Evolutionary conservation across 2,329 filamentous ascomycete species (phyloP).

Genomic region (Talaromyces sp.): DNA sequence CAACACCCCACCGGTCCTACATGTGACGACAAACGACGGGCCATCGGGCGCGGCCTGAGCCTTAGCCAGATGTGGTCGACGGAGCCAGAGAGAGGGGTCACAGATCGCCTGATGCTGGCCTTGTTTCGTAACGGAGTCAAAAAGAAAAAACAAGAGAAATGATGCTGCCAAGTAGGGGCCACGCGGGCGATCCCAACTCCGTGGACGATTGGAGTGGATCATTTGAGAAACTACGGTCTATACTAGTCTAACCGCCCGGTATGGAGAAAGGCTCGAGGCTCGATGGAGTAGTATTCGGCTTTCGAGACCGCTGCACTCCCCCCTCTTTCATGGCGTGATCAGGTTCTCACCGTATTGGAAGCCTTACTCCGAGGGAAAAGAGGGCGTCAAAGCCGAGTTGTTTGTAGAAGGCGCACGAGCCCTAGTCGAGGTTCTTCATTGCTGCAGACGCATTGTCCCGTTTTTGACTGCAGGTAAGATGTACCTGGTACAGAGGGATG

Average conservation of each 20-base stretch:
- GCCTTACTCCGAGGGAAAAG: slow-evolving; percentile 2
- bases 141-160: slow-evolving; percentile 3
- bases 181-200: slow-evolving; percentile 5
- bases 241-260: background rate
- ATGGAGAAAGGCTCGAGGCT: background rate
- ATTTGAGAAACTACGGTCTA: too few relatives aligned
- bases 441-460: too few relatives aligned
- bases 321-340: slow-evolving; percentile 11
- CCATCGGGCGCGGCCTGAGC: background rate
- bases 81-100: too few relatives aligned
- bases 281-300: background rate
- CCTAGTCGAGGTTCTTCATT: slow-evolving; percentile 10
- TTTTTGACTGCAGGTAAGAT: slow-evolving; percentile 6
- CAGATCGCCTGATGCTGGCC: background rate
- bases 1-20: background rate
- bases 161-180: slow-evolving; percentile 5
- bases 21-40: background rate
- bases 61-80: too few relatives aligned
- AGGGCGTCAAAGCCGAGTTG: background rate
- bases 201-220: background rate
- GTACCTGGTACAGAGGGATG: slow-evolving; percentile 11
- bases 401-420: slow-evolving; percentile 5
- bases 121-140: slow-evolving; percentile 6
- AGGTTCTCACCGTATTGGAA: slow-evolving; percentile 7
- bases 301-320: background rate